These are phyloP conservation scores for Penstemon barbatus DNA, from an alignment of 257 asterid genomes.

Conservation along the genomic window DNA sequence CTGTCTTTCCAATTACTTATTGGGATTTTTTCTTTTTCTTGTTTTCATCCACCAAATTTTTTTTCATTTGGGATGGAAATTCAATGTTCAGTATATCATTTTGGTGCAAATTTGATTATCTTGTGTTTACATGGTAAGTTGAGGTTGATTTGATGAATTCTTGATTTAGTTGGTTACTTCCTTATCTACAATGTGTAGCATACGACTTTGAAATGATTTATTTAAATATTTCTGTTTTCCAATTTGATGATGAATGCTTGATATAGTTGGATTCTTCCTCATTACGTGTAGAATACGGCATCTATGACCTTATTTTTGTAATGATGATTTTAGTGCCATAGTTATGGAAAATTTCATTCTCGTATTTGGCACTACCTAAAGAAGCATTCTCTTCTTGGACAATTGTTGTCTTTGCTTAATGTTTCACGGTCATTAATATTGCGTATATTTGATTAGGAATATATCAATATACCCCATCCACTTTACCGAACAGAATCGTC, in stretches of 20 bases:
- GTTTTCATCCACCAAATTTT: background rate
- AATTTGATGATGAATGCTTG: background rate
- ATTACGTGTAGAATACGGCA: background rate
- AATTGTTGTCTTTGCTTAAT: background rate
- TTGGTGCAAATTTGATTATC: background rate
- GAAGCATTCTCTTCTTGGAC: background rate
- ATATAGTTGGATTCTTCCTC: background rate
- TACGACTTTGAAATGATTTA: background rate
- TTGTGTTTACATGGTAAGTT: background rate
- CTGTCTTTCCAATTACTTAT: constrained; percentile 2
- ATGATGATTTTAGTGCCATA: too few relatives aligned
- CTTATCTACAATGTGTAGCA: too few relatives aligned
- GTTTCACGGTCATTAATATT: background rate
- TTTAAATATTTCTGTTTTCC: background rate
- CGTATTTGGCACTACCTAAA: too few relatives aligned
- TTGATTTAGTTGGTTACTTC: too few relatives aligned
- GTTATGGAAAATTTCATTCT: too few relatives aligned
- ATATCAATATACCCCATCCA: too few relatives aligned
- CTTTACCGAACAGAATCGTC: too few relatives aligned
- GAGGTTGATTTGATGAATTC: background rate
- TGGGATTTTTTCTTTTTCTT: background rate
- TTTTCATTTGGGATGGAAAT: background rate
- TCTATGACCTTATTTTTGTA: background rate
- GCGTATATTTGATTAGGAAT: background rate
- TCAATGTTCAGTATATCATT: background rate